Conservation (phyloP, 768 basidiomycete species). For the Naematelia aurantialba region DNA sequence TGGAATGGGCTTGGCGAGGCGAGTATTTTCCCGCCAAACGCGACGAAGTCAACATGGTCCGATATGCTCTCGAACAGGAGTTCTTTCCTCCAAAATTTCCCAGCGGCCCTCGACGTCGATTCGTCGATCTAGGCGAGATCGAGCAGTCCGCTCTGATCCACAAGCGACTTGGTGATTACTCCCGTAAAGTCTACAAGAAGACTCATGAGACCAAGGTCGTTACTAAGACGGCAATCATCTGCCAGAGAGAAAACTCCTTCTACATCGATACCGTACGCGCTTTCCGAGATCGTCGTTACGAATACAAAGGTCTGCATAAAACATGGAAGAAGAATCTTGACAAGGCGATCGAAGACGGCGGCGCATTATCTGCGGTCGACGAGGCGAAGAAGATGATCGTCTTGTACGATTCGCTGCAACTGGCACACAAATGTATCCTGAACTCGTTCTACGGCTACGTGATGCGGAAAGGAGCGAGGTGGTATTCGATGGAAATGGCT, state of each 20-base stretch:
- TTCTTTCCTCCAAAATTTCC: slow-evolving; percentile 76
- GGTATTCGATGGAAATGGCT: slow-evolving; percentile 99
- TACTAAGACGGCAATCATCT: slow-evolving; percentile 88
- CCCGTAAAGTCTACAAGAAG: slow-evolving; percentile 96
- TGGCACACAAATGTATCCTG: slow-evolving; percentile 98
- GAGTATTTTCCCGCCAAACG: slow-evolving; percentile 96
- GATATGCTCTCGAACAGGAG: slow-evolving; percentile 92
- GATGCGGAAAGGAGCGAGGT: slow-evolving; percentile 97
- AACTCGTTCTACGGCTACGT: slow-evolving; percentile 99
- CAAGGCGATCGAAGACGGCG: slow-evolving; percentile 61
- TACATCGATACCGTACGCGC: slow-evolving; percentile 97
- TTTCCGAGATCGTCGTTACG: slow-evolving; percentile 95
- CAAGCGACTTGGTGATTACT: slow-evolving; percentile 97
- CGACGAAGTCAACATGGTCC: slow-evolving; percentile 99
- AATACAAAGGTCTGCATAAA: slow-evolving; percentile 97
- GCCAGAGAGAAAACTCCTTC: slow-evolving; percentile 96
- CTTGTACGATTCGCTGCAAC: slow-evolving; percentile 93
- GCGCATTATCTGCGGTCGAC: slow-evolving; percentile 77
- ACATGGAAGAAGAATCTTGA: slow-evolving; percentile 99
- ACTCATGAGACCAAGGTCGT: slow-evolving; percentile 96
- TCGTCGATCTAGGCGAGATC: slow-evolving; percentile 71
- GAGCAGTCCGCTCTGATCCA: slow-evolving; percentile 91
- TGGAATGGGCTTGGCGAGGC: slow-evolving; percentile 98
- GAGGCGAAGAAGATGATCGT: slow-evolving; percentile 99
- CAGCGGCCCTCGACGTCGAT: slow-evolving; percentile 69